Evolutionary conservation across 1,139 yeast genomes (phyloP).

Genomic region (Arxiozyma bovina): DNA sequence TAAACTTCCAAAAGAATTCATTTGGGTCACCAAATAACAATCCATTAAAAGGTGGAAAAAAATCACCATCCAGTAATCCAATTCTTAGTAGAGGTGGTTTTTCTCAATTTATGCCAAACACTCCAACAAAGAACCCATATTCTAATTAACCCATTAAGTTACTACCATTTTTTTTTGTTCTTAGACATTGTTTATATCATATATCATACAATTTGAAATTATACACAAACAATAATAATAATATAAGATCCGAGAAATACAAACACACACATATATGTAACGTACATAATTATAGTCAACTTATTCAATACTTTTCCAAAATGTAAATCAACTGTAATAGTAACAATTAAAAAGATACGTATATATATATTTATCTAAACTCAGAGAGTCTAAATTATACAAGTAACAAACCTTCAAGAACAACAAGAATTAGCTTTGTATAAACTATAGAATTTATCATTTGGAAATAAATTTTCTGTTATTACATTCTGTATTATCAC

Average conservation of each 20-base stretch:
- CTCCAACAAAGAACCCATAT: slow-evolving; percentile 23
- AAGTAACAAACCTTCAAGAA: background rate
- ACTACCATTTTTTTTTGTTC: background rate
- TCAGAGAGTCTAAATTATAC: background rate
- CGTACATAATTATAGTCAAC: background rate
- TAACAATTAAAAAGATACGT: background rate
- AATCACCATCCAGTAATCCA: background rate
- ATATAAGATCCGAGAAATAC: background rate
- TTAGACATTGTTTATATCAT: background rate
- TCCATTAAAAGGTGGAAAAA: background rate
- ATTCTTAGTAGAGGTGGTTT: slow-evolving; percentile 13
- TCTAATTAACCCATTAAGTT: slow-evolving; percentile 7
- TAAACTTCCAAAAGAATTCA: background rate
- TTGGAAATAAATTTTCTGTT: too few relatives aligned
- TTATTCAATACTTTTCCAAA: background rate
- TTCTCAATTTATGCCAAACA: slow-evolving; percentile 27
- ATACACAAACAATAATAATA: background rate
- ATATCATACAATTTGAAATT: too few relatives aligned
- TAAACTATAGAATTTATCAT: too few relatives aligned
- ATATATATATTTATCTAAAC: background rate
- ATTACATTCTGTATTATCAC: background rate
- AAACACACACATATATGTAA: too few relatives aligned
- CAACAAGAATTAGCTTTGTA: background rate
- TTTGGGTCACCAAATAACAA: background rate
- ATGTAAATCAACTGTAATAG: background rate